Evolutionary conservation across 1,284 basidiomycete species (phyloP).

Genomic region (Mycosarcoma mackinlayi): DNA sequence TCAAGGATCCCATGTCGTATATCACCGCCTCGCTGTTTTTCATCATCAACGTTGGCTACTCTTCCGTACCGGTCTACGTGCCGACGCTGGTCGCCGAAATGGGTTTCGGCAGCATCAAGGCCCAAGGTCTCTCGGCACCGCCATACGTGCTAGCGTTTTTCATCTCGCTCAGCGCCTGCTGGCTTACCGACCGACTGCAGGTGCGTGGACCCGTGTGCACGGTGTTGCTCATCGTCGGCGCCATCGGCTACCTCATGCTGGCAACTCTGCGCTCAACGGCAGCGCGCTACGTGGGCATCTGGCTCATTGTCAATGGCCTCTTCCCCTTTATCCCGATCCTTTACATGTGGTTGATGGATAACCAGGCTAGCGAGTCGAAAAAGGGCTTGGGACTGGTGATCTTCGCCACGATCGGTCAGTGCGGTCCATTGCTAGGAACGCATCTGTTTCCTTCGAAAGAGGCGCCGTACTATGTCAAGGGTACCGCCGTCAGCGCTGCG

Average conservation of each 20-base stretch:
- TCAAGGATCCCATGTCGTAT: conserved; percentile 57
- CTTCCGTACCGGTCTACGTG: conserved; percentile 61
- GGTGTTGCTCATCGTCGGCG: conserved; percentile 45
- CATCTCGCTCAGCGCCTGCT: conserved; percentile 36
- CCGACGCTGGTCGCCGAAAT: conserved; percentile 61
- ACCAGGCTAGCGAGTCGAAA: conserved; percentile 54
- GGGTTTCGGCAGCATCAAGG: conserved; percentile 55
- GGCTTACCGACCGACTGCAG: conserved; percentile 44
- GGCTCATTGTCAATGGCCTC: conserved; percentile 54
- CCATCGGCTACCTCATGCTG: conserved; percentile 60
- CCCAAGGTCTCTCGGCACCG: conserved; percentile 55
- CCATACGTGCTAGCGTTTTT: conserved; percentile 61
- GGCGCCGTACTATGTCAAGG: conserved; percentile 54
- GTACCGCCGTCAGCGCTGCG: conserved; percentile 46
- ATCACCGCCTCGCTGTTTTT: conserved; percentile 55
- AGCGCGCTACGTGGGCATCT: conserved; percentile 47
- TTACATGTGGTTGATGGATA: conserved; percentile 59
- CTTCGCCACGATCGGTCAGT: conserved; percentile 61
- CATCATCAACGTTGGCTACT: conserved; percentile 62
- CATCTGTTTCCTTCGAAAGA: conserved; percentile 52
- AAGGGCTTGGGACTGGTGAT: conserved; percentile 53
- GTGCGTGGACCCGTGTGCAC: conserved; percentile 56
- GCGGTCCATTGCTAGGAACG: conserved; percentile 57
- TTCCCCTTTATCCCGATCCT: conserved; percentile 61
- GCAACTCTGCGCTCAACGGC: conserved; percentile 38